Evolutionary conservation across 2,329 filamentous ascomycete species (phyloP).

Genomic region (Escovopsis weberi): DNA sequence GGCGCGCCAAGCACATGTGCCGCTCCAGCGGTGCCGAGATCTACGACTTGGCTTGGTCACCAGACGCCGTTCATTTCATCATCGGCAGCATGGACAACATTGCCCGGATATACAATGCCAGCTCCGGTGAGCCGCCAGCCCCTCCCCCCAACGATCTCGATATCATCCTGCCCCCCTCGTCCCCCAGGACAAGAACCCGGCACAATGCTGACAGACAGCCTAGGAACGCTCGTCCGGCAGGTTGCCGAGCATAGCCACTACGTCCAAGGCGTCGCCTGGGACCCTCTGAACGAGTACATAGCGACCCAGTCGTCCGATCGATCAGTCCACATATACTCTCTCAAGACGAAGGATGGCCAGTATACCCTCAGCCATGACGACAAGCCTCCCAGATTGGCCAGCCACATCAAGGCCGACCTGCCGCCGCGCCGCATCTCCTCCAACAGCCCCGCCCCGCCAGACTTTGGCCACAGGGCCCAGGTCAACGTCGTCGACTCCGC

Average conservation of each 20-base stretch:
- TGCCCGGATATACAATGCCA: conserved; percentile 89
- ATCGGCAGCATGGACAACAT: conserved; percentile 99
- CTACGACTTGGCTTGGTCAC: conserved; percentile 96
- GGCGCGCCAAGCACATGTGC: conserved; percentile 97
- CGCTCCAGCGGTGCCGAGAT: conserved; percentile 90
- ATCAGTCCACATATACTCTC: conserved; percentile 91
- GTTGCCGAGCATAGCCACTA: conserved; percentile 98
- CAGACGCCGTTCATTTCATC: conserved; percentile 92
- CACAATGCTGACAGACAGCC: conserved; percentile 2
- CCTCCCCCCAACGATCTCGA: background rate
- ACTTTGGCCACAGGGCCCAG: conserved; percentile 54
- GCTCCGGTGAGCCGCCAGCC: conserved; percentile 52
- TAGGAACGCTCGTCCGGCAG: conserved; percentile 60
- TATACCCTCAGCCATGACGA: conserved; percentile 60
- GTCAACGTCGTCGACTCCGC: conserved; percentile 40
- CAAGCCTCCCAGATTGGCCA: conserved; percentile 66
- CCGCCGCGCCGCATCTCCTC: conserved; percentile 81
- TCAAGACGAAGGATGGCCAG: conserved; percentile 92
- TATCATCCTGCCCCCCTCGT: too few species aligned
- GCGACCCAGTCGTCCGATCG: conserved; percentile 96
- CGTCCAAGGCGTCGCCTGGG: conserved; percentile 96
- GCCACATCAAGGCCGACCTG: conserved; percentile 70
- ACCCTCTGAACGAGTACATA: conserved; percentile 94
- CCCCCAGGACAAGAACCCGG: background rate
- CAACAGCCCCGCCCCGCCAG: conserved; percentile 80